Evolutionary conservation across 2,329 filamentous ascomycete species (phyloP).

Genomic region (Xylaria arbuscula): DNA sequence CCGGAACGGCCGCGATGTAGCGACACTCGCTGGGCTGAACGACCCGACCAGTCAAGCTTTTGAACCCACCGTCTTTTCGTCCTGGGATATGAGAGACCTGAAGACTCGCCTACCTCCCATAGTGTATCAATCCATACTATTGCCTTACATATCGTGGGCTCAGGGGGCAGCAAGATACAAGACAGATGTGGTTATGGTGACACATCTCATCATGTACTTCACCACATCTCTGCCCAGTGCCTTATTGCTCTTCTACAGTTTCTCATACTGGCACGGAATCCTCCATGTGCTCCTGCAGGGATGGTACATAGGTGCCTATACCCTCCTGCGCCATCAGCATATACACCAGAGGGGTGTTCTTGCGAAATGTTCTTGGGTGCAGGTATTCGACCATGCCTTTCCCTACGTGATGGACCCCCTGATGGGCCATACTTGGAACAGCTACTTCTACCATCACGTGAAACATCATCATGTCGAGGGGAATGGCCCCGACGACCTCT

Average conservation of each 20-base stretch:
- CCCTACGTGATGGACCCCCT: constrained; percentile 80
- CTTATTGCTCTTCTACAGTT: constrained; percentile 69
- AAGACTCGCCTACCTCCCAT: constrained; percentile 48
- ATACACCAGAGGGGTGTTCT: constrained; percentile 81
- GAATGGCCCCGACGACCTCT: constrained; percentile 81
- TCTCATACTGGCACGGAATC: constrained; percentile 74
- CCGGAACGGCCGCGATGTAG: constrained; percentile 50
- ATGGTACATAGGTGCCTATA: constrained; percentile 79
- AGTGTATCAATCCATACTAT: constrained; percentile 41
- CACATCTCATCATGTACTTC: constrained; percentile 78
- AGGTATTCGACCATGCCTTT: constrained; percentile 70
- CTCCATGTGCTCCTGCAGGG: constrained; percentile 73
- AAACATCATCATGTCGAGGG: constrained; percentile 88
- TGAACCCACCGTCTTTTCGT: constrained; percentile 60
- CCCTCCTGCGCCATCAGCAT: constrained; percentile 85
- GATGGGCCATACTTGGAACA: constrained; percentile 87
- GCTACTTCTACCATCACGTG: constrained; percentile 86
- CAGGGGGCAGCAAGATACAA: constrained; percentile 42
- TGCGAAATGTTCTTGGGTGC: constrained; percentile 57
- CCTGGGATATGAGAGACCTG: constrained; percentile 54
- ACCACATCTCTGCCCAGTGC: constrained; percentile 77
- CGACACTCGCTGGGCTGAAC: constrained; percentile 55
- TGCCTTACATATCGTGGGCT: constrained; percentile 47
- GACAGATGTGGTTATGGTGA: constrained; percentile 79
- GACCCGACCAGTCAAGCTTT: constrained; percentile 56